Evolutionary conservation across 495 filamentous ascomycete species (phyloP), one percentile per base, ranked within the genome.

Genomic region (Xanthoparmelia taractica): DNA sequence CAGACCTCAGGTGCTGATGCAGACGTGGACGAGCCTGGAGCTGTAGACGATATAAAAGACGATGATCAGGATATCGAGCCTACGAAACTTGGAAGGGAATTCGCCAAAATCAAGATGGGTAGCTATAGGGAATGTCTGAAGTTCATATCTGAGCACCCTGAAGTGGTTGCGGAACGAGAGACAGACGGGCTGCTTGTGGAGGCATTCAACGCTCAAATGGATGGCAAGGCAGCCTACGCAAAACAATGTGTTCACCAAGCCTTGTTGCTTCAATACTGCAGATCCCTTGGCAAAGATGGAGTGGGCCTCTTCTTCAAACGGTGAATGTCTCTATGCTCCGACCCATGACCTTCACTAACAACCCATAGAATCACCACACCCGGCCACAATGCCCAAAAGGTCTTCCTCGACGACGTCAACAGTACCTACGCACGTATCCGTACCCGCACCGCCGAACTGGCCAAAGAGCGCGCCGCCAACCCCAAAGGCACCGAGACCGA

Each of bases 181-280:
- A 95, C 91, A 0, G 95, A 98, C 71, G 94, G 90, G 29, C 78
- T 97, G 3, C 79, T 98, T 17, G 82, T 96, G 54, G 84, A 96
- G 77, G 94, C 91, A 10, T 97, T 98, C 75, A 92, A 94, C 71
- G 82, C 83, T 10, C 86, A 92, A 69, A 81, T 90, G 50, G 86
- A 87, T 63, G 84, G 85, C 47, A 84, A 87, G 60, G 84, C 87
- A 29, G 87, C 87, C 8, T 87, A 87, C 67, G 86, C 92, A 12
- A 85, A 88, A 38, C 88, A 93, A 73, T 97, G 89, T 74, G 92
- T 98, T 37, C 94, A 98, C 75, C 92, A 97, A 73, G 93, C 86
- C 15, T 79, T 98, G 13, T 79, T 98, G 27, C 75, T 97, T 33
- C 95, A 97, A 74, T 98, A 97, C 77, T 98, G 94, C 77, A 84